Conservation (phyloP, 2,329 filamentous ascomycete species). For the Cercospora sesami region DNA sequence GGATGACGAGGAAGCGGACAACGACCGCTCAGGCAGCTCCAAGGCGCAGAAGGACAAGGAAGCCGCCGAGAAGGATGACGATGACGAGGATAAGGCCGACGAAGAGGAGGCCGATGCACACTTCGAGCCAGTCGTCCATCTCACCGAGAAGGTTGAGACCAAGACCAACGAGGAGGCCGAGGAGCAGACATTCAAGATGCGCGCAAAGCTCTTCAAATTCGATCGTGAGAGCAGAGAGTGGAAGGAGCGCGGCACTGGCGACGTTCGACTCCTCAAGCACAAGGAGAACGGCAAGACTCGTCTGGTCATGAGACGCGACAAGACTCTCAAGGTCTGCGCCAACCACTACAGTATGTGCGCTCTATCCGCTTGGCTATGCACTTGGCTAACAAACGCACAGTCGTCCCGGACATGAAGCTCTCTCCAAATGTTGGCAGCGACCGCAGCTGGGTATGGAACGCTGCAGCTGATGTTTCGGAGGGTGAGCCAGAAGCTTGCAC, state of each 20-base stretch:
- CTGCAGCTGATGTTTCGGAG: slow-evolving; percentile 94
- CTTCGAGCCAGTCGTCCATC: slow-evolving; percentile 93
- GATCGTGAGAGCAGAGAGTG: slow-evolving; percentile 88
- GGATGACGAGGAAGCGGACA: slow-evolving; percentile 66
- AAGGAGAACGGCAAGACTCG: slow-evolving; percentile 98
- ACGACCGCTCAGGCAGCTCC: slow-evolving; percentile 84
- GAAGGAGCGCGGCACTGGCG: slow-evolving; percentile 98
- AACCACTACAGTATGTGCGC: slow-evolving; percentile 90
- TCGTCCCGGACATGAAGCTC: slow-evolving; percentile 98
- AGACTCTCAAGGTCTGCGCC: slow-evolving; percentile 99
- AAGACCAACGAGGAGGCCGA: slow-evolving; percentile 99
- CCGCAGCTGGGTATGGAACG: slow-evolving; percentile 99
- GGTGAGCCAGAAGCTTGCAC: slow-evolving; percentile 95
- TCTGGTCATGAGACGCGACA: slow-evolving; percentile 97
- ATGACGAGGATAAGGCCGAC: slow-evolving; percentile 39
- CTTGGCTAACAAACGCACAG: slow-evolving; percentile 48
- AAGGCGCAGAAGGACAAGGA: slow-evolving; percentile 65
- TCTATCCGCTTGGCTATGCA: not conserved
- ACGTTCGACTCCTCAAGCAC: slow-evolving; percentile 95
- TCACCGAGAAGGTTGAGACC: slow-evolving; percentile 94
- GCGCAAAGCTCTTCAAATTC: slow-evolving; percentile 99
- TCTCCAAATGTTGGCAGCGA: slow-evolving; percentile 97
- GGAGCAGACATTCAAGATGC: slow-evolving; percentile 99
- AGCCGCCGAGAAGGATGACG: slow-evolving; percentile 44
- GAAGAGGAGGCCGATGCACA: slow-evolving; percentile 81